Conservation (phyloP, 495 filamentous ascomycete species). For the Podospora tetraspora region DNA sequence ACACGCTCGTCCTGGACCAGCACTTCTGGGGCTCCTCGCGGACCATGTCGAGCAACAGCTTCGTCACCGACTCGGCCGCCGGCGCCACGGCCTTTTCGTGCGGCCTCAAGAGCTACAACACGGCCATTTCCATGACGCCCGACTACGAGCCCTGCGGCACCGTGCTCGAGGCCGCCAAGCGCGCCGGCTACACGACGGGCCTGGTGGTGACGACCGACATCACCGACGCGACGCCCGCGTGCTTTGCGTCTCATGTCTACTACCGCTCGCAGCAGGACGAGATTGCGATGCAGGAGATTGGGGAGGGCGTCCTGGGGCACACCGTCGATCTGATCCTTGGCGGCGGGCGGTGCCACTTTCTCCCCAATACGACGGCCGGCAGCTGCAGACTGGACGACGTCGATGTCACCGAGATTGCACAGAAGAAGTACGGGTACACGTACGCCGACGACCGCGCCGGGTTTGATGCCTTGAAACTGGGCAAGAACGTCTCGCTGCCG, state of each 20-base stretch:
- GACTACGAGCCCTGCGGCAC: conserved; percentile 85
- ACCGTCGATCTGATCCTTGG: conserved; percentile 89
- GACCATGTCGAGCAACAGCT: conserved; percentile 71
- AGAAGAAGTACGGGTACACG: conserved; percentile 67
- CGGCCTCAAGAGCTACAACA: conserved; percentile 88
- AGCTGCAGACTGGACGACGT: conserved; percentile 73
- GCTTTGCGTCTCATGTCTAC: conserved; percentile 87
- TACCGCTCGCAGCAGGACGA: conserved; percentile 73
- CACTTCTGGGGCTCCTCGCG: conserved; percentile 85
- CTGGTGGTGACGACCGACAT: conserved; percentile 92
- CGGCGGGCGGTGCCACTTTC: conserved; percentile 88
- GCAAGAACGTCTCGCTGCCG: conserved; percentile 70
- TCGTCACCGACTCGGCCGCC: conserved; percentile 92
- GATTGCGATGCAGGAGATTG: conserved; percentile 87
- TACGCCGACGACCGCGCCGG: conserved; percentile 65
- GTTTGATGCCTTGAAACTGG: conserved; percentile 72
- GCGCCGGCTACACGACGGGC: conserved; percentile 85
- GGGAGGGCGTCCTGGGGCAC: conserved; percentile 72
- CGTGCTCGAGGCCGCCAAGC: conserved; percentile 89
- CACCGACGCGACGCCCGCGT: conserved; percentile 96
- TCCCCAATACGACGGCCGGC: conserved; percentile 68
- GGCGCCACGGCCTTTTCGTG: conserved; percentile 96
- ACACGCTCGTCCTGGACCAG: conserved; percentile 72
- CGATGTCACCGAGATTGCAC: conserved; percentile 62
- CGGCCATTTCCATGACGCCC: conserved; percentile 84